Conservation (phyloP, 164 flowering plant genomes). For the Taxillus chinensis region DNA sequence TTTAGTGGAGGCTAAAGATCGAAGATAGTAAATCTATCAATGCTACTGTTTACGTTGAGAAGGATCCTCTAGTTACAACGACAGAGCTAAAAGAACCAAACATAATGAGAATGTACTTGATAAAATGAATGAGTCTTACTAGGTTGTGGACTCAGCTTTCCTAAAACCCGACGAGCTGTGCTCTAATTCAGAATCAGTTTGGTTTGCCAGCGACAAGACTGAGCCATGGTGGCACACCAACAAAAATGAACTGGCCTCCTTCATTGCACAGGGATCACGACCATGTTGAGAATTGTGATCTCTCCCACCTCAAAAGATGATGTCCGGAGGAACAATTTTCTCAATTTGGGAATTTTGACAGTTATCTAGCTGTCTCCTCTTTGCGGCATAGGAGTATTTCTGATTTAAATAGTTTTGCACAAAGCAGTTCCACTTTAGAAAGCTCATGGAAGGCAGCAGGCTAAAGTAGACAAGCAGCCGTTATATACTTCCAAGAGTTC, state of each 20-base stretch:
- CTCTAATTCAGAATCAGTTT: slow-evolving; percentile 28
- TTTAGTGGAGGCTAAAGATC: not conserved
- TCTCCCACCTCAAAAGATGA: slow-evolving; percentile 45
- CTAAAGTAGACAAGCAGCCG: slow-evolving; percentile 9
- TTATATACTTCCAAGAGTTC: slow-evolving; percentile 12
- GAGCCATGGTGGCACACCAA: slow-evolving; percentile 64
- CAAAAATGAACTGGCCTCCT: slow-evolving; percentile 41
- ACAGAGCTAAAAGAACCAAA: slow-evolving; percentile 9
- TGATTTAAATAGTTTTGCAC: slow-evolving; percentile 1
- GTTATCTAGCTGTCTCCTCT: slow-evolving; percentile 14
- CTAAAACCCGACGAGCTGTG: slow-evolving; percentile 16
- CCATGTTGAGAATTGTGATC: slow-evolving; percentile 50
- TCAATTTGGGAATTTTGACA: slow-evolving; percentile 12
- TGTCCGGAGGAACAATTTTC: slow-evolving; percentile 12
- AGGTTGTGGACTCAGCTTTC: slow-evolving; percentile 12
- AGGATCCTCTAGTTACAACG: slow-evolving; percentile 4
- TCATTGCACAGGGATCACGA: slow-evolving; percentile 46
- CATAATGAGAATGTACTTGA: slow-evolving; percentile 11
- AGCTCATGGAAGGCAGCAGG: slow-evolving; percentile 6
- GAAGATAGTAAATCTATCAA: not conserved
- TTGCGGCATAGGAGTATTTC: slow-evolving; percentile 8
- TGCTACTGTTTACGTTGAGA: not conserved
- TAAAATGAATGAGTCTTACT: slow-evolving; percentile 15
- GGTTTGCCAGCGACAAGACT: slow-evolving; percentile 26
- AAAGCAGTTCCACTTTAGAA: slow-evolving; percentile 9